Evolutionary conservation across 2,329 filamentous ascomycete genomes (phyloP), one percentile per base, ranked within the genome.

Genomic region (Penicillium sp.): DNA sequence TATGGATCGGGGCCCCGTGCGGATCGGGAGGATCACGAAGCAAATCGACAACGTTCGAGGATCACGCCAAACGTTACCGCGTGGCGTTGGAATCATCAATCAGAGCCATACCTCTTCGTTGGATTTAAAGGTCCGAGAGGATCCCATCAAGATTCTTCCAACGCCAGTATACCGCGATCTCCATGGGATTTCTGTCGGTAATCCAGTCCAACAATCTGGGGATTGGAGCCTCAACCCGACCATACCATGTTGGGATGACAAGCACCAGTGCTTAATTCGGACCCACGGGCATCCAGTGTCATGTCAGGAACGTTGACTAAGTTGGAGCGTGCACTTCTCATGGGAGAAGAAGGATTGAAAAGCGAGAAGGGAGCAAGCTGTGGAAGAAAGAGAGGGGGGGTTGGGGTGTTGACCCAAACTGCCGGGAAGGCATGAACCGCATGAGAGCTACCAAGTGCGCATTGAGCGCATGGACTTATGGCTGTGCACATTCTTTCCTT

Each of bases 361-460:
- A 31, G 18, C 20, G 35, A 42, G 26, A 40, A 26, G 31, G 41
- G 49, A 51, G 49, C 18, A 43, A 54, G 42, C 42, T 25, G 40
- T 35, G 48, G 51, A 41, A 44, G 55, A 50, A 35, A 50, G 57
- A 52, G 46, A 44, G 44, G 57, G 53, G 61, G 56, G n/a, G n/a
- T n/a, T n/a, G n/a, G 58, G 60, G 61, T 60, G 55, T 54, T 54
- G 63, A 63, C 55, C 66, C 65, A 64, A 54, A 61, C 56, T 58
- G 54, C 57, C 64, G 64, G 65, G 65, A 59, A 61, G 51, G 40
- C 37, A 47, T 50, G 31, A 50, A 40, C 46, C 40, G n/a, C 22
- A 49, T 25, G 18, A 26, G 49, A 51, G 40, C 26, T 43, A 2
- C 33, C 18, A 31, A 42, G 14, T 33, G 49, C 49, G 33, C 47